Evolutionary conservation across 2,329 filamentous ascomycete genomes (phyloP).

Genomic region (Fusarium brachygibbosum): DNA sequence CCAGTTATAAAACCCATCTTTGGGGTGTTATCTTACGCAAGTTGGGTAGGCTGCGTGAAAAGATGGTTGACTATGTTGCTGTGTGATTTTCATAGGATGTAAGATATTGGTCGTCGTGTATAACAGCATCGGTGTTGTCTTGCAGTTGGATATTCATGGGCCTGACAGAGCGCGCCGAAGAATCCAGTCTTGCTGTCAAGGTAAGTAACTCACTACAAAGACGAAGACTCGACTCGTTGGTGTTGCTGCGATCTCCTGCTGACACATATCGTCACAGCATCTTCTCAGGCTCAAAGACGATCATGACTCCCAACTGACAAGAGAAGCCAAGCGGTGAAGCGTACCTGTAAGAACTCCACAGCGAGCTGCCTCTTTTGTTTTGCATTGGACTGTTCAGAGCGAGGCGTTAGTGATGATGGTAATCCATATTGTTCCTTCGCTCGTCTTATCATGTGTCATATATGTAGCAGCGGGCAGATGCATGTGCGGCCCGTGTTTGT

Average conservation of each 20-base stretch:
- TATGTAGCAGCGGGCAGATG: conserved; percentile 16
- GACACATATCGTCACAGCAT: not conserved
- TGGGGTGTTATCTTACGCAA: not conserved
- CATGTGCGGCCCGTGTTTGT: conserved; percentile 7
- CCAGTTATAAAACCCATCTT: not conserved
- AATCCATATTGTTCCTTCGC: not conserved
- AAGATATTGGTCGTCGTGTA: too few relatives aligned
- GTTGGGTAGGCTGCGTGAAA: not conserved
- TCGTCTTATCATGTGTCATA: not conserved
- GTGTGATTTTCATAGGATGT: not conserved
- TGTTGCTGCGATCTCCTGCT: not conserved
- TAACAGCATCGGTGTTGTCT: too few relatives aligned
- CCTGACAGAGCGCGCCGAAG: not conserved
- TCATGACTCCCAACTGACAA: not conserved
- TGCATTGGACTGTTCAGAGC: not conserved
- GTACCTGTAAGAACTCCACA: not conserved
- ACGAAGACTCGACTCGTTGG: too few relatives aligned
- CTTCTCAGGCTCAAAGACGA: not conserved
- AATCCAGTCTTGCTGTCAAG: not conserved
- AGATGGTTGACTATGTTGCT: not conserved
- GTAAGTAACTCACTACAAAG: not conserved
- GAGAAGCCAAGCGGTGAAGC: not conserved
- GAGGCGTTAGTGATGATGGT: not conserved
- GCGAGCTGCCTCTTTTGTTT: not conserved
- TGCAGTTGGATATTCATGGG: not conserved